phyloP scores from a whole-genome alignment of 306 rosid species.

The Luffa acutangula region DNA sequence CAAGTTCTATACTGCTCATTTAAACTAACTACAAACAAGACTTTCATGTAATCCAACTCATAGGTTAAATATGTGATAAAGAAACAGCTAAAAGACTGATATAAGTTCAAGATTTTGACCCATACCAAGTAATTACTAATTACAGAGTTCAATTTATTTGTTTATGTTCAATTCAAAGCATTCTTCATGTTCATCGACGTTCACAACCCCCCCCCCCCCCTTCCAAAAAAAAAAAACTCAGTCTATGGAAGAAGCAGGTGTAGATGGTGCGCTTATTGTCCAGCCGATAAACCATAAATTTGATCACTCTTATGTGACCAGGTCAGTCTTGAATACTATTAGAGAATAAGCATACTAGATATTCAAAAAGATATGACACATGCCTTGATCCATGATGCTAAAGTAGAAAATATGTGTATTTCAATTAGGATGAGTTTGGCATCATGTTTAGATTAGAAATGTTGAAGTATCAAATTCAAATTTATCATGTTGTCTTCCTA shows the following conservation, averaged over 20 bases:
- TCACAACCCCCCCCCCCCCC: too few species aligned
- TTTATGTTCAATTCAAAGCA: neutral
- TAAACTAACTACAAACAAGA: too few species aligned
- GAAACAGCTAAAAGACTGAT: too few species aligned
- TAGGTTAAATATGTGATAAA: too few species aligned
- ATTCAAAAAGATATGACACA: neutral
- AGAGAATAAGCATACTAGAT: neutral
- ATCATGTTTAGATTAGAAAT: neutral
- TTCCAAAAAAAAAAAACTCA: neutral
- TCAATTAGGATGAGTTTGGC: neutral
- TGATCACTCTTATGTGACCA: slow-evolving; percentile 79
- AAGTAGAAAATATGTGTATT: neutral
- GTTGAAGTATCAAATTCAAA: neutral
- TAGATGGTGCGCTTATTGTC: slow-evolving; percentile 78
- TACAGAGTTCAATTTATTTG: neutral
- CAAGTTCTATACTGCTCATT: too few species aligned
- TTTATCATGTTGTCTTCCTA: neutral
- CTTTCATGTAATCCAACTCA: neutral
- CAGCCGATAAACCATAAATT: slow-evolving; percentile 90
- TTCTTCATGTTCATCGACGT: neutral
- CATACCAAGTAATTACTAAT: neutral
- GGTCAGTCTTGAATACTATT: slow-evolving; percentile 24
- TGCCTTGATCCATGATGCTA: neutral
- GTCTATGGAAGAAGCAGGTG: slow-evolving; percentile 88
- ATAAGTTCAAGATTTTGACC: neutral